Evolutionary conservation across 345 rosid species (phyloP), one percentile per base, ranked within the genome.

Genomic region (Adansonia digitata): DNA sequence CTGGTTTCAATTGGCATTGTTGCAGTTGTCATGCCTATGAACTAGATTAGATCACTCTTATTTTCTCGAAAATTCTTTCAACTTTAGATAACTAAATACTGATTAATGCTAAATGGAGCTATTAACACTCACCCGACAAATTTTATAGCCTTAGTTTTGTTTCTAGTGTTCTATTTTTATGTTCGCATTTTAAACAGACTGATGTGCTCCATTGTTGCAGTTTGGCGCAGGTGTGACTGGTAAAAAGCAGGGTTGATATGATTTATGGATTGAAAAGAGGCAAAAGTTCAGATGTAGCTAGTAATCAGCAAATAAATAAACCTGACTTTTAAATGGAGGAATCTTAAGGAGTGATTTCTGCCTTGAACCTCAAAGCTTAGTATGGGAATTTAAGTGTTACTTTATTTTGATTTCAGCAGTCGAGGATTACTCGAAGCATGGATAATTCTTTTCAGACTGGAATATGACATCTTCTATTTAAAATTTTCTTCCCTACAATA

Each of bases 161-260:
- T 27, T 45, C 18, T 4, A 1, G 4, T 5, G 22, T 45, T 20
- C 0, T 42, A 12, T 22, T 66, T 22, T 68, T 3, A 5, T 49
- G 39, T 31, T 69, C 26, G 18, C 15, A 17, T 34, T 14, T 72
- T 40, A 42, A 72, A 8, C 27, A 13, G 59, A 51, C n/a, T 60
- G 66, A 75, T 40, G 11, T 67, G 74, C 61, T 42, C 63, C 59
- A 18, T 73, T 55, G 77, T 70, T 79, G 83, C 86, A 93, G 97
- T 93, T 90, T 59, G 85, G 90, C 75, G 93, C 93, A 13, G 97
- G 94, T 42, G 89, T 89, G 82, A 86, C 91, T 43, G 94, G 98
- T 68, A 94, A 94, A 86, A 87, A 82, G 74, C 79, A 85, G 77
- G 70, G 60, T 37, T 87, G 80, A 82, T 52, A 29, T 70, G 71